Base-by-base conservation (phyloP, 495 filamentous ascomycete genomes). In the Xylaria curta region DNA sequence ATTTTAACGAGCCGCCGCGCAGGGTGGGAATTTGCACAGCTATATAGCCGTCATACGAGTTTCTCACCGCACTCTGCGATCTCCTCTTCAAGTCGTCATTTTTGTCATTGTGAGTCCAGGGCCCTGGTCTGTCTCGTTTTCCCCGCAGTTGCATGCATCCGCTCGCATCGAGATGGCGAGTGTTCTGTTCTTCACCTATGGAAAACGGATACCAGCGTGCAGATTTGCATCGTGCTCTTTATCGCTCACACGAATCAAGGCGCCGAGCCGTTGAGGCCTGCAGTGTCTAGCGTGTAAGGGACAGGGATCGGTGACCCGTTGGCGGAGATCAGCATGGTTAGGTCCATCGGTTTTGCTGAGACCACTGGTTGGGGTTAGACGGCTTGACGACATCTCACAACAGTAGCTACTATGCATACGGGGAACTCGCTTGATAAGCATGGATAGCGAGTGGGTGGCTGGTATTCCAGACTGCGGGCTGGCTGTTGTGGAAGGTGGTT, bases 401-500 rank as follows among this genome's bases (percentile, higher is more conserved):
- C 24, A 66, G 63, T 31, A 24, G 42, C 40, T 53, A 31, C 21
- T 40, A 19, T 66, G 46, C 46, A 36, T 38, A 2, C 6, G 15
- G 6, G 5, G 31, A 12, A 13, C 15, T 44, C 38, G 42, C 38
- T 38, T 12, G 38, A 63, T 28, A 36, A 66, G 46, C 64, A 51
- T 66, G 53, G 26, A 24, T 28, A 12, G 8, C n/a, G 15, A 59
- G 38, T 47, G 24, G 40, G 31, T 19, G 31, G 56, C 21, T 59
- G 56, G 56, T 38, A 59, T 38, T 17, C 4, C 24, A 38, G 12
- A 17, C 63, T 68, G 53, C 53, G 51, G 24, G 53, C 21, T 68
- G 38, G 66, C 66, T 2, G 38, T 68, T 68, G 53, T 38, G 66
- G 66, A 68, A 68, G 66, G 66, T 68, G 66, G 65, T 47, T 68